These are phyloP conservation scores for Mesotaenium endlicherianum DNA, from an alignment of 139 green algal species.

Conservation along the genomic window DNA sequence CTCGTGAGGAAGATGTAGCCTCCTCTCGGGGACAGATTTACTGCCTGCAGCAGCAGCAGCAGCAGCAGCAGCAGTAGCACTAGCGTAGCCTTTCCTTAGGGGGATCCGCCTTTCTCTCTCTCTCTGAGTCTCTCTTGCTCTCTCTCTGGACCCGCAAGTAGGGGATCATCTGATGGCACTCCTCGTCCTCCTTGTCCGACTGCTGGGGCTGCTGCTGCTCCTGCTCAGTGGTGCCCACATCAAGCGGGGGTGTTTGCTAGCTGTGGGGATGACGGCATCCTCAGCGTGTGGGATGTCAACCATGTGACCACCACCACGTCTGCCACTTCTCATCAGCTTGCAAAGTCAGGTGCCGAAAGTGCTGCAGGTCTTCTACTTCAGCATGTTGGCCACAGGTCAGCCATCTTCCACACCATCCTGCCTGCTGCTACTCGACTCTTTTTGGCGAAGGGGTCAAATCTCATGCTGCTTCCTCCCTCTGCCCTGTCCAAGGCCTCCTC, in stretches of 20 bases:
- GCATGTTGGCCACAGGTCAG: slow-evolving; percentile 18
- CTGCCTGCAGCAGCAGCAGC: too few relatives aligned
- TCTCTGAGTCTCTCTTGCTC: not conserved
- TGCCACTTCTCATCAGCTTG: too few relatives aligned
- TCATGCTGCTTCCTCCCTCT: too few relatives aligned
- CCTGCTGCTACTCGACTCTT: too few relatives aligned
- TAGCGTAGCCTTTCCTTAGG: too few relatives aligned
- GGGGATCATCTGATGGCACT: not conserved
- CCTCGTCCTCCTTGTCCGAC: not conserved
- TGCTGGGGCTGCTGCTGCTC: not conserved
- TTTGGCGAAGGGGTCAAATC: too few relatives aligned
- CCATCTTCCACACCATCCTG: slow-evolving; percentile 56
- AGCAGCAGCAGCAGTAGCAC: too few relatives aligned
- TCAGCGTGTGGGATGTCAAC: slow-evolving; percentile 33
- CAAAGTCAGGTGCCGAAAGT: not conserved
- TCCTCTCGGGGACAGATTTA: too few relatives aligned
- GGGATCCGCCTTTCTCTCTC: too few relatives aligned
- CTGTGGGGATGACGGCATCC: slow-evolving; percentile 26
- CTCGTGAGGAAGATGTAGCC: too few relatives aligned
- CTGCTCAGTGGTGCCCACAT: slow-evolving; percentile 33
- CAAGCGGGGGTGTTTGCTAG: slow-evolving; percentile 14
- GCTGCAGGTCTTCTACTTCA: slow-evolving; percentile 5
- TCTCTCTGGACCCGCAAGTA: not conserved
- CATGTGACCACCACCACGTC: slow-evolving; percentile 7
- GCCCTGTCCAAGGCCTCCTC: too few relatives aligned